Evolutionary conservation across 2,329 filamentous ascomycete species (phyloP), one percentile per base, ranked within the genome.

Genomic region (Lecanicillium sp.): DNA sequence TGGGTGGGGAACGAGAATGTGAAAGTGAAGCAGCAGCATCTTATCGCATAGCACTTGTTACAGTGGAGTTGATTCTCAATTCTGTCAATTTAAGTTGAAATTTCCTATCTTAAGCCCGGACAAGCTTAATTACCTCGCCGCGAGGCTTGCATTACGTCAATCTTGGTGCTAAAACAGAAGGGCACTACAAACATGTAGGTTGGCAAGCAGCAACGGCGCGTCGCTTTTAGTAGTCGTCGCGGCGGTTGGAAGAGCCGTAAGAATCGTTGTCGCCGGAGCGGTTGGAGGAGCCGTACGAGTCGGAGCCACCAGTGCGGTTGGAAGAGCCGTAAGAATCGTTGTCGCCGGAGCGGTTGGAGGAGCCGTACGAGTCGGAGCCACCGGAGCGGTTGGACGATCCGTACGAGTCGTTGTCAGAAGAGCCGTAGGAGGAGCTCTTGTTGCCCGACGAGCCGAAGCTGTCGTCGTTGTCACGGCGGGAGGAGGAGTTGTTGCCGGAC

Each of bases 341-440:
- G 51, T 49, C 47, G 51, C 55, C 40, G 32, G 54, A 35, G 49
- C 54, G 49, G 27, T 54, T 56, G 37, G 57, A 57, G 27, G 42
- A 45, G 12, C 50, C 55, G 20, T 51, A 51, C 20, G 52, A 47
- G 48, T 52, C 48, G 26, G 20, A 32, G n/a, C 37, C 37, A 32
- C 29, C 38, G 24, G 23, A 23, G 38, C 46, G 46, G 38, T 23
- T 24, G 27, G 38, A 43, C 7, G 44, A 47, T 11, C 43, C 43
- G 23, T 45, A 45, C 14, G 40, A 32, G 51, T 43, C 67, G 12
- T 67, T 72, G 57, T 73, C 67, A 8, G 19, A 19, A 21, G 44
- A 46, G 30, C 43, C 43, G 15, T 38, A 46, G 41, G 21, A 26
- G 51, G 49, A 48, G 44, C 35, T 36, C 35, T 44, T 29, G 39